Evolutionary conservation across 2,329 filamentous ascomycete genomes (phyloP).

Genomic region (Pestalotiopsis sp.): DNA sequence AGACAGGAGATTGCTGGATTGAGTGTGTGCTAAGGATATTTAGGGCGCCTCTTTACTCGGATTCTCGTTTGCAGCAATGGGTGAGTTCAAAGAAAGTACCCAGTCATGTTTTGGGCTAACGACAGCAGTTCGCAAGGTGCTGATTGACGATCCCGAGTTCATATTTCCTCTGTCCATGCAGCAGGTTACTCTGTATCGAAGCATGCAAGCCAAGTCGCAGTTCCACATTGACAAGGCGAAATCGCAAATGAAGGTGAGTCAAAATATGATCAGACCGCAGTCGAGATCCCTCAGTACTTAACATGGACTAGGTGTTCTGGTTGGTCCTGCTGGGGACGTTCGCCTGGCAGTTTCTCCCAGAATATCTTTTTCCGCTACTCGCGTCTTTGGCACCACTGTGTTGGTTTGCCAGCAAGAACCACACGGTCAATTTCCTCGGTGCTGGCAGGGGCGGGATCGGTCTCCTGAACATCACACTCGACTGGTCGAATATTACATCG

Average conservation of each 20-base stretch:
- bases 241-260: conserved; percentile 2
- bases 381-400: conserved; percentile 64
- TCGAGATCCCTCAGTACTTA: not conserved
- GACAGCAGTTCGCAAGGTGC: not conserved
- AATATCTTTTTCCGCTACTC: conserved; percentile 62
- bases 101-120: not conserved
- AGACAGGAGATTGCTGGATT: not conserved
- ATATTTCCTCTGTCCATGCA: conserved; percentile 12
- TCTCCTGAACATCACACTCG: conserved; percentile 59
- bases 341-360: conserved; percentile 64
- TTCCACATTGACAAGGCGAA: not conserved
- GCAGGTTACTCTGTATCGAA: conserved; percentile 7
- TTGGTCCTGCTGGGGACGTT: conserved; percentile 52
- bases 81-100: not conserved
- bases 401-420: conserved; percentile 63
- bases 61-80: conserved; percentile 11
- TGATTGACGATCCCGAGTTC: conserved; percentile 12
- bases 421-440: conserved; percentile 62
- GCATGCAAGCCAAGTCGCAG: conserved; percentile 3
- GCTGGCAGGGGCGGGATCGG: conserved; percentile 65
- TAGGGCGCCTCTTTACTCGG: conserved; percentile 8
- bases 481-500: conserved; percentile 65
- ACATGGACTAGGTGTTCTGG: conserved; percentile 51
- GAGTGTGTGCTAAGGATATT: not conserved
- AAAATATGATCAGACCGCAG: no score